Conservation (phyloP, 345 rosid genomes). For the Physaria fendleri region DNA sequence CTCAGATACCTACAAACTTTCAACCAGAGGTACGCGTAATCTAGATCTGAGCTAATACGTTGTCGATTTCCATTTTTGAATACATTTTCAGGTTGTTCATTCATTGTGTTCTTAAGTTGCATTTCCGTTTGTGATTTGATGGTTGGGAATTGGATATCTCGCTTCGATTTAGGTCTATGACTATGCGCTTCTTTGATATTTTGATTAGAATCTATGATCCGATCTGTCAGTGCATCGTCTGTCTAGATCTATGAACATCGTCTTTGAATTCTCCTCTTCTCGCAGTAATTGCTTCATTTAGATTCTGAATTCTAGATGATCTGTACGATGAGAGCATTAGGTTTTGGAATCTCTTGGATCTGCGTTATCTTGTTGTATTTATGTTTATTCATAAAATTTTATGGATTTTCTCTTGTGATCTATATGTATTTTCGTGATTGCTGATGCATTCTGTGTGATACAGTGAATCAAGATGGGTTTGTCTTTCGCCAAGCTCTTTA, state of each 20-base stretch:
- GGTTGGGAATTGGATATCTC: not conserved
- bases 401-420: not conserved
- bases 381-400: too few relatives aligned
- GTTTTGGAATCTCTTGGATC: not conserved
- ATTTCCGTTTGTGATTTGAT: not conserved
- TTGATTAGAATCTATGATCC: not conserved
- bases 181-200: not conserved
- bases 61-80: not conserved
- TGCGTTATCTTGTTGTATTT: not conserved
- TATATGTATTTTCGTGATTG: not conserved
- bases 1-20: not conserved
- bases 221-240: not conserved
- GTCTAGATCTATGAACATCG: not conserved
- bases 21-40: not conserved
- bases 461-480: constrained; percentile 44
- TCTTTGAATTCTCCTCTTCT: not conserved
- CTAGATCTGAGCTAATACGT: not conserved
- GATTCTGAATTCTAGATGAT: not conserved
- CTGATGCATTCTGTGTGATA: not conserved
- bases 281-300: not conserved
- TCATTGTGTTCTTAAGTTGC: constrained; percentile 1
- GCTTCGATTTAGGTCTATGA: not conserved
- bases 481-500: constrained; percentile 26
- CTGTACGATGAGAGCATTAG: not conserved
- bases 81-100: not conserved